A percentile compares a stretch with the other conserved stretches of the same genome.
These are phyloP conservation scores for Pueraria montana DNA, from an alignment of 306 rosid species.

Conservation along the genomic window DNA sequence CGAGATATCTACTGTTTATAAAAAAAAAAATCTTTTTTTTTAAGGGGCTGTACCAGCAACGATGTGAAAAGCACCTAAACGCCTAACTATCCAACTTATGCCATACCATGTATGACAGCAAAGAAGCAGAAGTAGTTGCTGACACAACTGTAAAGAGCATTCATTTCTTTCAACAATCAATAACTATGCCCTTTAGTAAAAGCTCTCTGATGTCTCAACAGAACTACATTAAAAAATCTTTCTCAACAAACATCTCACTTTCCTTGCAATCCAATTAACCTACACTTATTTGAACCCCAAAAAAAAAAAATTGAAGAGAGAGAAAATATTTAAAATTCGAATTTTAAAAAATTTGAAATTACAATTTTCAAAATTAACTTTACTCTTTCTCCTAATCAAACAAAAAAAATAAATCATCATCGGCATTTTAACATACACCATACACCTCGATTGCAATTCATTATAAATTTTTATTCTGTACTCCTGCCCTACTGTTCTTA, in stretches of 20 bases:
- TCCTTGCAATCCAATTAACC: constrained; percentile 39
- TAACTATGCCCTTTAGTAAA: constrained; percentile 23
- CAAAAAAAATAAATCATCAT: background rate
- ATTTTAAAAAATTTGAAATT: background rate
- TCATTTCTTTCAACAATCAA: constrained; percentile 45
- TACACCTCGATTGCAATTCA: background rate
- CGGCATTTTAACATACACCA: background rate
- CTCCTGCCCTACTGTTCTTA: background rate
- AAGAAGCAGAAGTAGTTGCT: constrained; percentile 20
- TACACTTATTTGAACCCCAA: background rate
- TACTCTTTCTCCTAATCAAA: background rate
- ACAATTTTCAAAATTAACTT: background rate
- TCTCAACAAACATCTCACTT: constrained; percentile 20
- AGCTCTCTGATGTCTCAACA: constrained; percentile 19
- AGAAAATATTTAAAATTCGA: background rate
- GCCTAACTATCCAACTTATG: constrained; percentile 7
- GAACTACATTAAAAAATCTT: background rate
- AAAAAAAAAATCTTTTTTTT: no score
- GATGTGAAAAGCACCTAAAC: background rate
- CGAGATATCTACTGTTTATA: no score
- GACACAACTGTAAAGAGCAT: constrained; percentile 40
- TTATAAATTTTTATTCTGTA: background rate
- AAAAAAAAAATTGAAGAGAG: no score
- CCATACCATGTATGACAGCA: constrained; percentile 11
- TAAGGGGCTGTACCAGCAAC: background rate